A percentile compares a stretch with the other conserved stretches of the same genome.
These are phyloP conservation scores for Dictyophora rubrovolvata DNA, from an alignment of 768 basidiomycete genomes.

Conservation along the genomic window DNA sequence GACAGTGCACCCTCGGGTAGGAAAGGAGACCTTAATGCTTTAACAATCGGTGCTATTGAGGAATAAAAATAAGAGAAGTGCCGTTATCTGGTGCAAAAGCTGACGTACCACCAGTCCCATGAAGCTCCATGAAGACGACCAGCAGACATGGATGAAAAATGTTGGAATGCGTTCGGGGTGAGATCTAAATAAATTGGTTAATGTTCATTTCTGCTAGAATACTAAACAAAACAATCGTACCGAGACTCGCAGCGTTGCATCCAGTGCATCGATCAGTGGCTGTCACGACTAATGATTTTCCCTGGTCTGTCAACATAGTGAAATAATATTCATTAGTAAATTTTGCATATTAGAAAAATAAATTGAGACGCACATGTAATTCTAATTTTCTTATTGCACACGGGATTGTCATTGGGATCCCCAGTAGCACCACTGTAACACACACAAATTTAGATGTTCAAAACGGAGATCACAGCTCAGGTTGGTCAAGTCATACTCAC, in stretches of 20 bases:
- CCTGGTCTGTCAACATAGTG: conserved; percentile 30
- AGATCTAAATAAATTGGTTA: conserved; percentile 26
- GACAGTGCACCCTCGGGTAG: too few species aligned
- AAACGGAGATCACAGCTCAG: not conserved
- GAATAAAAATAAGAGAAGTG: not conserved
- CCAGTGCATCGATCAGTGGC: conserved; percentile 55
- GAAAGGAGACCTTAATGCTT: too few species aligned
- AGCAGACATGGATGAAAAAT: conserved; percentile 29
- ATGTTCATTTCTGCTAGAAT: not conserved
- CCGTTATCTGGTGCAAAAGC: not conserved
- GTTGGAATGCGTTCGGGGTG: conserved; percentile 44
- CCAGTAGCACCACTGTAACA: conserved; percentile 33
- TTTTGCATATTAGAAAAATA: not conserved
- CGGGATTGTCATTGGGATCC: conserved; percentile 69
- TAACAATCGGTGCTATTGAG: too few species aligned
- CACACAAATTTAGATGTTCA: conserved; percentile 27
- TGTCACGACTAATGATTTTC: conserved; percentile 36
- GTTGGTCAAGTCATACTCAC: conserved; percentile 25
- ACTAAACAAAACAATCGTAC: not conserved
- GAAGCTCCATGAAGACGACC: conserved; percentile 42
- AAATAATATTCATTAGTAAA: not conserved
- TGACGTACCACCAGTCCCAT: conserved; percentile 27
- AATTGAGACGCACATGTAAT: conserved; percentile 34
- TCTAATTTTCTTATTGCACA: conserved; percentile 44
- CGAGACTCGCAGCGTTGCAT: conserved; percentile 43